A percentile compares a stretch with the other conserved stretches of the same genome.
Conservation (phyloP, 352 stramenopile genomes). For the Phytopythium sindhum region DNA sequence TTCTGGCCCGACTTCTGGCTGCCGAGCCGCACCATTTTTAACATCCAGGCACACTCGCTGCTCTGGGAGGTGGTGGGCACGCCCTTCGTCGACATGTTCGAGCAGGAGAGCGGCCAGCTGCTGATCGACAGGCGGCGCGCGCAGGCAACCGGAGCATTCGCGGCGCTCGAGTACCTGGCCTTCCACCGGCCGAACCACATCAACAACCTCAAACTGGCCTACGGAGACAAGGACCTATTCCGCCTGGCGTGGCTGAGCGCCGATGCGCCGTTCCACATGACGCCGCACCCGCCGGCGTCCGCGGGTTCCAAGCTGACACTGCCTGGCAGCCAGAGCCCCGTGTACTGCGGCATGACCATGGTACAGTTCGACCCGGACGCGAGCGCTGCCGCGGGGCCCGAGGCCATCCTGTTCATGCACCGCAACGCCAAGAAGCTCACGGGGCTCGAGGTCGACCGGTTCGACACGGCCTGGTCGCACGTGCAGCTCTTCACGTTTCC, state of each 20-base stretch:
- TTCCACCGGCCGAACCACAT: slow-evolving; percentile 40
- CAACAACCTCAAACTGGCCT: slow-evolving; percentile 28
- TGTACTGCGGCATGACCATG: slow-evolving; percentile 59
- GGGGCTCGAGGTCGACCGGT: not conserved
- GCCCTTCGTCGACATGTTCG: slow-evolving; percentile 58
- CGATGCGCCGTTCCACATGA: slow-evolving; percentile 46
- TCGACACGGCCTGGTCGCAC: not conserved
- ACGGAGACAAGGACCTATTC: slow-evolving; percentile 65
- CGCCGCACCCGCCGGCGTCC: slow-evolving; percentile 30
- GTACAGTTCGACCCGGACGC: slow-evolving; percentile 31
- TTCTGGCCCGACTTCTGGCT: slow-evolving; percentile 72
- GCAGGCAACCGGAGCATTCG: slow-evolving; percentile 17
- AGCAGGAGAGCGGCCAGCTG: slow-evolving; percentile 66
- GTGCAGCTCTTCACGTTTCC: slow-evolving; percentile 1
- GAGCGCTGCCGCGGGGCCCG: not conserved
- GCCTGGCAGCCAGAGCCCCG: slow-evolving; percentile 5
- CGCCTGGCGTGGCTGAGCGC: slow-evolving; percentile 53
- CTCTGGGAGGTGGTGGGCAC: slow-evolving; percentile 49
- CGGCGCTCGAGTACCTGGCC: slow-evolving; percentile 29
- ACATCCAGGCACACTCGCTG: slow-evolving; percentile 44
- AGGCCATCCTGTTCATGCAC: slow-evolving; percentile 44
- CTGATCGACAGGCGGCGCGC: slow-evolving; percentile 40
- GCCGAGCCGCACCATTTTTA: slow-evolving; percentile 49
- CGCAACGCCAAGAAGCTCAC: slow-evolving; percentile 44
- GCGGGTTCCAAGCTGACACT: slow-evolving; percentile 23